These are phyloP conservation scores for Exophiala calicioides DNA, from an alignment of 2,329 filamentous ascomycete species.

Conservation along the genomic window DNA sequence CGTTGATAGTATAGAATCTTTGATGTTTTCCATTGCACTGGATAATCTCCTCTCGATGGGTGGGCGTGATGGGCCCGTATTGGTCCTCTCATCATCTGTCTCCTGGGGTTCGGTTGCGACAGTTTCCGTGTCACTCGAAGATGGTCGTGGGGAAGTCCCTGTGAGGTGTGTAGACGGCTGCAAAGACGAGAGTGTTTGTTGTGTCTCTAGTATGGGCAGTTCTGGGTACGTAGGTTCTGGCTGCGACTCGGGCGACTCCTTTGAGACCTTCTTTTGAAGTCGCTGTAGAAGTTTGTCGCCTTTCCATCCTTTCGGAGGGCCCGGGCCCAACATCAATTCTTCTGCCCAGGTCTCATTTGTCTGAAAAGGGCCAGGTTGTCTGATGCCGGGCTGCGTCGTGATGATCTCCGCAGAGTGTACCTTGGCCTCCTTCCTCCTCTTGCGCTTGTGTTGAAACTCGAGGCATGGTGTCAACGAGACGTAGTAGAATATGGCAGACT, in stretches of 20 bases:
- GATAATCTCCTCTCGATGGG: slow-evolving; percentile 81
- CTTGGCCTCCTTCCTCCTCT: slow-evolving; percentile 69
- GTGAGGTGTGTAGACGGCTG: slow-evolving; percentile 7
- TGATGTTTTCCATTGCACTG: slow-evolving; percentile 71
- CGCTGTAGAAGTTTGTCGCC: slow-evolving; percentile 22
- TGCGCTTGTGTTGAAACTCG: slow-evolving; percentile 67
- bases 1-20: slow-evolving; percentile 53
- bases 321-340: slow-evolving; percentile 81
- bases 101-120: slow-evolving; percentile 2
- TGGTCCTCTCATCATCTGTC: slow-evolving; percentile 51
- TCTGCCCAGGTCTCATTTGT: slow-evolving; percentile 89
- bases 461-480: slow-evolving; percentile 61
- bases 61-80: slow-evolving; percentile 79
- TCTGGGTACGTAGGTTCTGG: slow-evolving; percentile 1
- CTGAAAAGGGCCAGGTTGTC: slow-evolving; percentile 75
- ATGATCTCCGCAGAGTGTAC: slow-evolving; percentile 60
- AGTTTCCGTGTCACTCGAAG: slow-evolving; percentile 2
- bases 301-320: slow-evolving; percentile 52
- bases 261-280: slow-evolving; percentile 53
- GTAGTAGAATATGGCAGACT: slow-evolving; percentile 55
- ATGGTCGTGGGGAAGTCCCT: slow-evolving; percentile 2
- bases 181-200: slow-evolving; percentile 6
- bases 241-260: slow-evolving; percentile 46
- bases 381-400: slow-evolving; percentile 69
- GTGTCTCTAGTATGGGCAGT: slow-evolving; percentile 1